Percentiles rank a stretch among this genome's conserved stretches.
phyloP scores from a whole-genome alignment of 352 stramenopile species.

The Globisporangium nodosum region DNA sequence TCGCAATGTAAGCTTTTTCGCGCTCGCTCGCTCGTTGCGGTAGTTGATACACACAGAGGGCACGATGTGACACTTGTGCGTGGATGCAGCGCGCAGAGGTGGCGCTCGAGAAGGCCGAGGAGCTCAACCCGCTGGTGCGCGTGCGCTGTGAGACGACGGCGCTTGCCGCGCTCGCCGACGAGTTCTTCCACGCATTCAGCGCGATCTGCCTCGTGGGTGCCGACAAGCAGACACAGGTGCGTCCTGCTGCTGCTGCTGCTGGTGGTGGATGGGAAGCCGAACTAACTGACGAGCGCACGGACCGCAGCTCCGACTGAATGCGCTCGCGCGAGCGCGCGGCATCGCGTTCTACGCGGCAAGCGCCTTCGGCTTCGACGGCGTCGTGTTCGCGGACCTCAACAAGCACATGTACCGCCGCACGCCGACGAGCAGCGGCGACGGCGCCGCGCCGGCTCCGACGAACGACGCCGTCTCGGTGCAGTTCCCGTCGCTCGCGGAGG shows the following conservation, averaged over 20 bases:
- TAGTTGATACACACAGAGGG: background rate
- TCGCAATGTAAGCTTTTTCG: conserved; percentile 45
- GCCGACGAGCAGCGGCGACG: conserved; percentile 1
- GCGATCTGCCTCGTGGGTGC: conserved; percentile 74
- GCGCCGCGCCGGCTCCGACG: conserved; percentile 15
- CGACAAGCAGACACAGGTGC: conserved; percentile 32
- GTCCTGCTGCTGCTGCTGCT: background rate
- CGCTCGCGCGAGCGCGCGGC: conserved; percentile 40
- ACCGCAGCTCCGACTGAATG: conserved; percentile 45
- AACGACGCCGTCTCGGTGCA: conserved; percentile 32
- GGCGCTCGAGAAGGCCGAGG: conserved; percentile 81
- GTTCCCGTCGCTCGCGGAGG: conserved; percentile 52
- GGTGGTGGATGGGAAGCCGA: background rate
- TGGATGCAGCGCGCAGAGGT: conserved; percentile 55
- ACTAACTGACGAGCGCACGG: background rate
- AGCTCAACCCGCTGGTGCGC: conserved; percentile 92
- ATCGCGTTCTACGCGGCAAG: conserved; percentile 72
- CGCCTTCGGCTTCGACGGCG: conserved; percentile 72
- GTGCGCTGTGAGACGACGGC: conserved; percentile 76
- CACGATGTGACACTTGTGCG: background rate
- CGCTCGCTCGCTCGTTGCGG: background rate
- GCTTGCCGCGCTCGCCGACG: conserved; percentile 44
- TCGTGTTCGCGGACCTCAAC: conserved; percentile 79
- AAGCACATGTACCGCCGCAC: conserved; percentile 60
- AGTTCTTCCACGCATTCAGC: conserved; percentile 84